These are phyloP conservation scores for Fomitopsis betulina DNA, from an alignment of 1,284 basidiomycete genomes.

Conservation along the genomic window DNA sequence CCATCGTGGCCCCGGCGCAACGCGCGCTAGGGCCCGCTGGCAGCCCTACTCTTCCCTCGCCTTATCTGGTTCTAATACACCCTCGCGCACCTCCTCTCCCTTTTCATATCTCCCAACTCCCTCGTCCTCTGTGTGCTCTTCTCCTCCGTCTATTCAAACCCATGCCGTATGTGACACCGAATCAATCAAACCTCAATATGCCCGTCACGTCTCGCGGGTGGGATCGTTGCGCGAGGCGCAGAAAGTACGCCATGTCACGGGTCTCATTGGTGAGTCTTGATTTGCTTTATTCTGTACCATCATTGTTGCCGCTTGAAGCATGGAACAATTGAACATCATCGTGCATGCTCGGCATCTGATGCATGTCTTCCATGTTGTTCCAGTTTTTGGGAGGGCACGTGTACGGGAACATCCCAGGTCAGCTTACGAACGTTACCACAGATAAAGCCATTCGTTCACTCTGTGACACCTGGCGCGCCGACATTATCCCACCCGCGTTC, in stretches of 20 bases:
- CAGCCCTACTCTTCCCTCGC: slow-evolving; percentile 57
- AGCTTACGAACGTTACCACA: slow-evolving; percentile 22
- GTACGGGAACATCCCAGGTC: neutral
- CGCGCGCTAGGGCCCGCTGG: slow-evolving; percentile 65
- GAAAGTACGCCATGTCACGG: slow-evolving; percentile 60
- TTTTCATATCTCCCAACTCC: slow-evolving; percentile 54
- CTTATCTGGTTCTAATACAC: slow-evolving; percentile 28
- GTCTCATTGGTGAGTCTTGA: slow-evolving; percentile 60
- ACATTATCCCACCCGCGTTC: slow-evolving; percentile 64
- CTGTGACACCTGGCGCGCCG: slow-evolving; percentile 70
- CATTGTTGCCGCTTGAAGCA: neutral
- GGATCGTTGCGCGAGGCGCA: slow-evolving; percentile 38
- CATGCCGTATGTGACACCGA: slow-evolving; percentile 34
- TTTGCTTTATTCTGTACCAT: neutral
- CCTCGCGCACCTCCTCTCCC: slow-evolving; percentile 39
- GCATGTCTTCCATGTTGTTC: neutral
- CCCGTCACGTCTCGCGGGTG: slow-evolving; percentile 31
- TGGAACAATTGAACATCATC: neutral
- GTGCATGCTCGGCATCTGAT: neutral
- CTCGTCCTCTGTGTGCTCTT: slow-evolving; percentile 47
- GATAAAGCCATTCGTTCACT: slow-evolving; percentile 74
- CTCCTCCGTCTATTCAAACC: slow-evolving; percentile 30
- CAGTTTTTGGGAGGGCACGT: neutral
- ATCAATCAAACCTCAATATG: slow-evolving; percentile 26
- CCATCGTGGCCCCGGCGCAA: slow-evolving; percentile 63